Percentiles rank a stretch among this genome's conserved stretches.
Evolutionary conservation across 345 rosid genomes (phyloP).

Genomic region (Rhizophora mangle): DNA sequence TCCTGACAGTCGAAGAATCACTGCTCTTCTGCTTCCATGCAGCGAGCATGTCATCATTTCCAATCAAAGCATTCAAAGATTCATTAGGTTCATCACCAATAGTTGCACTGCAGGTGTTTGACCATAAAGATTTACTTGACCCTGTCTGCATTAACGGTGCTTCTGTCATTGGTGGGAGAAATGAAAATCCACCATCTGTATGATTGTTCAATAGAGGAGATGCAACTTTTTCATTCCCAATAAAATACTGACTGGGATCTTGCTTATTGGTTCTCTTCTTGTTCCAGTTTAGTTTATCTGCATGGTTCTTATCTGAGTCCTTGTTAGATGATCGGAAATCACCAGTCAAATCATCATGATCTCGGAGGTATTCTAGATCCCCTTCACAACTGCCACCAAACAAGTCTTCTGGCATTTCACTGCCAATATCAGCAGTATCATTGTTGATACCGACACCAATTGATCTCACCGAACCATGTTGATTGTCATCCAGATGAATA

Average conservation of each 20-base stretch:
- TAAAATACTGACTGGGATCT: constrained; percentile 37
- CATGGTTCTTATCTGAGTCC: constrained; percentile 53
- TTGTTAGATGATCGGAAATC: constrained; percentile 46
- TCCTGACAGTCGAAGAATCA: constrained; percentile 64
- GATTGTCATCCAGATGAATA: constrained; percentile 72
- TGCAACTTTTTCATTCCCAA: constrained; percentile 49
- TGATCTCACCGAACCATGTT: constrained; percentile 88
- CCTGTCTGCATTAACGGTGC: constrained; percentile 48
- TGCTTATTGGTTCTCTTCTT: constrained; percentile 47
- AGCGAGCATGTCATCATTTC: constrained; percentile 66
- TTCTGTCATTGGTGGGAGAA: constrained; percentile 65
- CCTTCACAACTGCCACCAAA: constrained; percentile 94
- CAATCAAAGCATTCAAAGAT: constrained; percentile 50
- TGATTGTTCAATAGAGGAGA: constrained; percentile 44
- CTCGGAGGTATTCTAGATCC: constrained; percentile 73
- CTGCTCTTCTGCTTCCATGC: constrained; percentile 78
- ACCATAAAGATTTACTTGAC: constrained; percentile 68
- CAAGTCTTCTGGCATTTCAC: constrained; percentile 84
- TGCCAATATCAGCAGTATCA: constrained; percentile 91
- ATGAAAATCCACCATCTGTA: constrained; percentile 68
- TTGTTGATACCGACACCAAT: constrained; percentile 96
- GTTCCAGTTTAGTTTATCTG: constrained; percentile 41
- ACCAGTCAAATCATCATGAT: constrained; percentile 55
- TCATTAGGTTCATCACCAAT: constrained; percentile 45
- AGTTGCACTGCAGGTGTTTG: constrained; percentile 48